Base-by-base conservation (phyloP, 129 eudicot genomes). In the Logfia minima region DNA sequence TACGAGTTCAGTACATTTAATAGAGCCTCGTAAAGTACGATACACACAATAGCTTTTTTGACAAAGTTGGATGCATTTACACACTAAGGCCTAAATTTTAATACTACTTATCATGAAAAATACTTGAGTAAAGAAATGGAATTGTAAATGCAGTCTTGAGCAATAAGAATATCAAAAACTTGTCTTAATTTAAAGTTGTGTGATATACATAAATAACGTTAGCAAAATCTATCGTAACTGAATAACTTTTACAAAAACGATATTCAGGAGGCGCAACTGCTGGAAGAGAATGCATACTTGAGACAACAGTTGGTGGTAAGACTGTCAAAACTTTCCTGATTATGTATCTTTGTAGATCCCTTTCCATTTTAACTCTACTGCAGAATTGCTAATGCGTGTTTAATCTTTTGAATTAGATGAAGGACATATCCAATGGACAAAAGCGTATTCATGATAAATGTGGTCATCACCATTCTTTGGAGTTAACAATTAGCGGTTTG, bases 251-350 rank as follows among this genome's bases (percentile, higher is more conserved):
- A 67, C 63, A 66, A 74, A 65, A 55, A 9, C 26, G 7, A 43
- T 28, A 74, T 67, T 43, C 80, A 80, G 84, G 84, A 67, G 75
- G 76, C 59, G 45, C 75, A 66, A 67, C 16, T 74, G 62, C 65
- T 28, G 75, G 84, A 74, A 74, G 84, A 74, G 66, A 80, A 80
- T 21, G 22, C 56, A 67, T 53, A n/a, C 53, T 66, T 80, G 75
- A 75, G 75, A 67, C 65, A 68, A 21, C 80, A 37, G 10, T 75
- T 80, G 55, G 39, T 9, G 48, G 84, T 74, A 80, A 74, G 74
- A 59, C 53, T 17, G 0, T 43, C 56, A 21, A 39, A 51, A 22
- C 11, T 66, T 53, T 19, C 67, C 21, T 61, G 39, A 8, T 17
- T 52, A 17, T 4, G 2, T 65, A 16, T 13, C 8, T 51, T 71